These are phyloP conservation scores for Moesziomyces parantarcticus DNA, from an alignment of 1,284 basidiomycete species.

Conservation along the genomic window DNA sequence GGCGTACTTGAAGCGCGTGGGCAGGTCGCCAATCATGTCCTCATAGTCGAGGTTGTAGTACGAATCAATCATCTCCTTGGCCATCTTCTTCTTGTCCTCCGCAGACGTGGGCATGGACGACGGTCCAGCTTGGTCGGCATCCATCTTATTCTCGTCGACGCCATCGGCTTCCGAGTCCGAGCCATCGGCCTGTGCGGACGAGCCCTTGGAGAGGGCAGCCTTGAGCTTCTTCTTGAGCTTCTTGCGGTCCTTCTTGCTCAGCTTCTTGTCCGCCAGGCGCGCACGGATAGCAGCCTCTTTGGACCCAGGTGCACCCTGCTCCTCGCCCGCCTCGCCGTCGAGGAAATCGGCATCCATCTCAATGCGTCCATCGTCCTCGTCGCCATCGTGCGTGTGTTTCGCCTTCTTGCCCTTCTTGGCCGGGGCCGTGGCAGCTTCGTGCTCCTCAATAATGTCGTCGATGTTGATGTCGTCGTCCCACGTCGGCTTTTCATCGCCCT, in stretches of 20 bases:
- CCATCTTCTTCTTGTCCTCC: conserved; percentile 67
- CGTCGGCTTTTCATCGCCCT: conserved; percentile 74
- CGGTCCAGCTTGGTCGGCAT: conserved; percentile 26
- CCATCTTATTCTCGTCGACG: conserved; percentile 64
- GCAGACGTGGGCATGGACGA: conserved; percentile 4
- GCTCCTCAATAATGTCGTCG: conserved; percentile 74
- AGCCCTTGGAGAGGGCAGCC: conserved; percentile 63
- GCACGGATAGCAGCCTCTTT: conserved; percentile 44
- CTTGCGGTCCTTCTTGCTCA: conserved; percentile 86
- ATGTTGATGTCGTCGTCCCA: conserved; percentile 92
- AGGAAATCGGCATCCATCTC: conserved; percentile 80
- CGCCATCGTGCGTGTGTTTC: conserved; percentile 20
- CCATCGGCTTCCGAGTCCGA: conserved; percentile 27
- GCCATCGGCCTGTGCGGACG: conserved; percentile 26
- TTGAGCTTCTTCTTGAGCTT: conserved; percentile 65
- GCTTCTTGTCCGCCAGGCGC: conserved; percentile 68
- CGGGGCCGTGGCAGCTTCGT: conserved; percentile 66
- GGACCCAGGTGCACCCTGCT: conserved; percentile 23
- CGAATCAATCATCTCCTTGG: conserved; percentile 89
- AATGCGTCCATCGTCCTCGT: conserved; percentile 69
- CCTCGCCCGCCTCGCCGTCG: conserved; percentile 24
- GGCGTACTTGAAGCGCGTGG: conserved; percentile 93
- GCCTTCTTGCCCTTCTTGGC: conserved; percentile 73
- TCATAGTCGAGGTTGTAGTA: conserved; percentile 92
- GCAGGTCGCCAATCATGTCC: conserved; percentile 89